phyloP scores from a whole-genome alignment of 768 basidiomycete species.

The Lentinula boryana region DNA sequence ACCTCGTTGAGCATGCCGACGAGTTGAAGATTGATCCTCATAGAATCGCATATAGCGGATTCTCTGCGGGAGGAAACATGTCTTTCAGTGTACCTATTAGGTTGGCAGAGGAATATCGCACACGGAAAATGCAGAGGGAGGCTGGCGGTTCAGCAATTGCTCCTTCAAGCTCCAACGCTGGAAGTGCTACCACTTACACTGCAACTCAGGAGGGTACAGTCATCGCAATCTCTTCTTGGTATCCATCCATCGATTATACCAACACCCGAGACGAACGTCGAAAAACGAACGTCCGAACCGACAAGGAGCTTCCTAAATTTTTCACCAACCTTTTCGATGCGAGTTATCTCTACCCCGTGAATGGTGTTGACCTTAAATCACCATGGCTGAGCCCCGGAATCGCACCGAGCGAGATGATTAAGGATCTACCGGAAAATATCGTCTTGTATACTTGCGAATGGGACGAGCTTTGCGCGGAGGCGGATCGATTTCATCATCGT shows the following conservation, averaged over 20 bases:
- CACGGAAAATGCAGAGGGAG: neutral
- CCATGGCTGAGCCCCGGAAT: conserved; percentile 8
- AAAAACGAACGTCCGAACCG: conserved; percentile 3
- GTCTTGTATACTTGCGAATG: conserved; percentile 7
- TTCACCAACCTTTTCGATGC: conserved; percentile 9
- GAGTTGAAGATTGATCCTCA: conserved; percentile 7
- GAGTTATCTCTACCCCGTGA: conserved; percentile 3
- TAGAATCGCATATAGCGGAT: conserved; percentile 4
- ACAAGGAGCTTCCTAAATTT: conserved; percentile 8
- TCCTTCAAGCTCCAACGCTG: too few relatives aligned
- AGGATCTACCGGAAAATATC: conserved; percentile 4
- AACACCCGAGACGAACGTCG: neutral
- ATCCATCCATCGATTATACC: conserved; percentile 6
- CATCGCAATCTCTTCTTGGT: conserved; percentile 3
- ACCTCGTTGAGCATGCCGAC: conserved; percentile 3
- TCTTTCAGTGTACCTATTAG: conserved; percentile 3
- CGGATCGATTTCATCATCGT: neutral
- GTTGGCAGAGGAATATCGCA: conserved; percentile 4
- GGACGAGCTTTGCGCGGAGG: conserved; percentile 5
- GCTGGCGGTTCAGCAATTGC: too few relatives aligned
- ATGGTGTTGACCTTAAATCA: conserved; percentile 3
- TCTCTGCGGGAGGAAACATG: conserved; percentile 7
- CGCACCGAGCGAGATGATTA: conserved; percentile 2
- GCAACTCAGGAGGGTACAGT: too few relatives aligned
- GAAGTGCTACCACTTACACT: too few relatives aligned